Evolutionary conservation across 371 early-diverging fungal genomes (phyloP), one percentile per base, ranked within the genome.

Genomic region (Mortierella sp.): DNA sequence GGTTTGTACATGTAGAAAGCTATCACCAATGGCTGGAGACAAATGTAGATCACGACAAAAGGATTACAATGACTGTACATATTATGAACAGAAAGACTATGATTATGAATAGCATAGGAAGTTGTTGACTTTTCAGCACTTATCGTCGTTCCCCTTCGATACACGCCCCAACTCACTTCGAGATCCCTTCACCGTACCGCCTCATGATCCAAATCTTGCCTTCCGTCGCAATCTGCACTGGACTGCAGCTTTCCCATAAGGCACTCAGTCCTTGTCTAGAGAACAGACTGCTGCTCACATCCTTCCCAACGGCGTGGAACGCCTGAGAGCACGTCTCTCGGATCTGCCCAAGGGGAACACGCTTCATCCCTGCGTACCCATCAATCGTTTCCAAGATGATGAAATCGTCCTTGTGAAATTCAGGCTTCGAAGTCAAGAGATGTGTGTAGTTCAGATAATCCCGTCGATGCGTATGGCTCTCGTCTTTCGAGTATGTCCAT

Each of bases 401-500:
- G 57, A 80, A 84, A 46, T 79, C 62, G 12, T 71, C 61, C 34
- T 78, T 57, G 39, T 83, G 82, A 14, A 68, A 57, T 10, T 71
- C 78, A 8, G 91, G 89, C 14, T 63, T 60, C 2, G 83, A 58
- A 0, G 93, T 91, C 58, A 93, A 71, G 4, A 93, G 61, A 71
- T 93, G 90, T 0, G 90, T 90, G 65, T 90, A 93, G 2, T 72
- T 80, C 21, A 89, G 42, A 52, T 83, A 91, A 28, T 89, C 89
- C 14, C 76, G 63, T 12, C 81, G 69, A 0, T 53, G 46, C 19
- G 14, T 57, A 54, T 87, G 88, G 1, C 78, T 69, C 70, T 92
- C 92, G 53, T 87, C 80, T 76, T 92, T 92, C 64, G 81, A 83
- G 58, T 92, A 92, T 6, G 41, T 57, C 91, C 92, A 93, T 10